These are phyloP conservation scores for Cardiospermum halicacabum DNA, from an alignment of 345 rosid species.

Conservation along the genomic window DNA sequence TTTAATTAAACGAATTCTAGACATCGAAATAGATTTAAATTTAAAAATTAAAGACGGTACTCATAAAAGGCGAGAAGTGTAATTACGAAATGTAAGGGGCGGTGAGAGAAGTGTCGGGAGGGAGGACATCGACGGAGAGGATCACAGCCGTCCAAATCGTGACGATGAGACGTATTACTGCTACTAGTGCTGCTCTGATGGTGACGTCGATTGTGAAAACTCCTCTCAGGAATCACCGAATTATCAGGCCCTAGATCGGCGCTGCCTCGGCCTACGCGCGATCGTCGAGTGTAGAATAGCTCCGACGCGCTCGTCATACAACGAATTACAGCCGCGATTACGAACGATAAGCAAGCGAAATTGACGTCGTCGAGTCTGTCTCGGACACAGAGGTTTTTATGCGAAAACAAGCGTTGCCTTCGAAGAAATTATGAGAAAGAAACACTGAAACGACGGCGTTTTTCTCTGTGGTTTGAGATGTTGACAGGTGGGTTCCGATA, in stretches of 20 bases:
- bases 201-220: constrained; percentile 41
- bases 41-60: not conserved
- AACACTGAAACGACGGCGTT: no score
- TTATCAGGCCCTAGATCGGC: constrained; percentile 35
- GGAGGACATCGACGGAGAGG: constrained; percentile 51
- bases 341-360: not conserved
- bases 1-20: no score
- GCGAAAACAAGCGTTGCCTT: no score
- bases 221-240: constrained; percentile 33
- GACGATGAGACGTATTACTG: constrained; percentile 27
- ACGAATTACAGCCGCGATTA: not conserved
- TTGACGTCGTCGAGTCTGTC: no score
- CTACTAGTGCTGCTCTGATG: constrained; percentile 18
- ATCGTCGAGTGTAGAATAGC: constrained; percentile 76
- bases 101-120: constrained; percentile 36
- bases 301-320: constrained; percentile 94
- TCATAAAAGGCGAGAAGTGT: not conserved
- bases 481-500: no score
- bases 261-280: constrained; percentile 54
- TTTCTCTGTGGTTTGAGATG: no score
- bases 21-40: no score
- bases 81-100: constrained; percentile 42
- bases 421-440: no score
- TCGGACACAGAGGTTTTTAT: no score
- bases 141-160: constrained; percentile 56